A percentile compares a stretch with the other conserved stretches of the same genome.
Evolutionary conservation across 768 basidiomycete species (phyloP).

Genomic region (Lentinus tigrinus): DNA sequence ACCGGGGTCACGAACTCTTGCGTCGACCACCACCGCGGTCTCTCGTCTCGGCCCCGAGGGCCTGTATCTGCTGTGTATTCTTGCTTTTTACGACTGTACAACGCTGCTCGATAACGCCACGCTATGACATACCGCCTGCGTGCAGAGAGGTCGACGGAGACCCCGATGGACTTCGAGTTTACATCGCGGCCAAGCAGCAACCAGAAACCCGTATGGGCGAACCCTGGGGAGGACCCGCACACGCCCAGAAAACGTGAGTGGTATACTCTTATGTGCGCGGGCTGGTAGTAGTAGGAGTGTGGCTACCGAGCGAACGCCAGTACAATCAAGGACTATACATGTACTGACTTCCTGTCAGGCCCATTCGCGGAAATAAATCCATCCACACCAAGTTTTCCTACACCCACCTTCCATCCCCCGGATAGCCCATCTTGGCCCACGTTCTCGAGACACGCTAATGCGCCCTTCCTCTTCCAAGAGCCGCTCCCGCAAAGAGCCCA

Average conservation of each 20-base stretch:
- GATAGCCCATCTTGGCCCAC: slow-evolving; percentile 39
- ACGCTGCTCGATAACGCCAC: not conserved
- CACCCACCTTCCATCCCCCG: slow-evolving; percentile 35
- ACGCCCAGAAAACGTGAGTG: slow-evolving; percentile 69
- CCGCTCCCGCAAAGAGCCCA: slow-evolving; percentile 42
- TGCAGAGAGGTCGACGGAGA: slow-evolving; percentile 60
- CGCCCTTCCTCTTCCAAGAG: slow-evolving; percentile 72
- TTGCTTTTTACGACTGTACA: not conserved
- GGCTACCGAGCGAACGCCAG: not conserved
- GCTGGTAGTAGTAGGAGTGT: not conserved
- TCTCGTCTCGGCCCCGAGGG: not conserved
- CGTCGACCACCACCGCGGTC: slow-evolving; percentile 9
- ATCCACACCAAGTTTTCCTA: slow-evolving; percentile 31
- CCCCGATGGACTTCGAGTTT: slow-evolving; percentile 89
- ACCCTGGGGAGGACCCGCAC: slow-evolving; percentile 41
- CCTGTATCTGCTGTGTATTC: not conserved
- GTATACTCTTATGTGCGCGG: not conserved
- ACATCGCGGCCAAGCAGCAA: slow-evolving; percentile 59
- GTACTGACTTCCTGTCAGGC: slow-evolving; percentile 28
- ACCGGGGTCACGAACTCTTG: slow-evolving; percentile 11
- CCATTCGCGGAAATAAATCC: slow-evolving; percentile 43
- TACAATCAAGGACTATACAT: slow-evolving; percentile 27
- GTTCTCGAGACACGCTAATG: slow-evolving; percentile 64
- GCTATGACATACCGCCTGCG: slow-evolving; percentile 8
- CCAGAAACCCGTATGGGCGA: slow-evolving; percentile 59